phyloP scores from a whole-genome alignment of 164 flowering plant genomes.

The Umbilicus rupestris region DNA sequence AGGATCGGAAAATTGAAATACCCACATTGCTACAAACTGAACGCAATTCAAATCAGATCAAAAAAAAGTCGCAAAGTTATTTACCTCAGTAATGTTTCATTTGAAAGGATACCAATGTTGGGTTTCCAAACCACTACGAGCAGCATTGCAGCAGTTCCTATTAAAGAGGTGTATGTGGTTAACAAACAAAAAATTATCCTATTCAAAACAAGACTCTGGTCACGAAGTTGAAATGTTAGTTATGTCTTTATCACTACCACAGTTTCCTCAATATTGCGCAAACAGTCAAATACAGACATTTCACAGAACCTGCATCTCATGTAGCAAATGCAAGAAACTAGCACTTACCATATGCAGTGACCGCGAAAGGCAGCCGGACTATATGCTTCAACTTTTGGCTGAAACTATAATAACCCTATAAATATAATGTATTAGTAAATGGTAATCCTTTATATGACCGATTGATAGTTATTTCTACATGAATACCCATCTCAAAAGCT shows the following conservation, averaged over 20 bases:
- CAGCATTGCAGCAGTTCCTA: constrained; percentile 86
- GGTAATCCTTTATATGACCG: not conserved
- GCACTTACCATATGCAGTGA: constrained; percentile 70
- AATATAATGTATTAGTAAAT: constrained; percentile 10
- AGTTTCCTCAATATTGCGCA: not conserved
- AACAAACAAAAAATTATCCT: not conserved
- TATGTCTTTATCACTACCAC: too few species aligned
- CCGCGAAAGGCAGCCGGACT: constrained; percentile 80
- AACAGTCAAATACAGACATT: too few species aligned
- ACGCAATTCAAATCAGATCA: not conserved
- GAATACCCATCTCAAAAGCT: not conserved
- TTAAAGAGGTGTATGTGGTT: not conserved
- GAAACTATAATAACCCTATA: constrained; percentile 88
- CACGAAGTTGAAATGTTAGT: not conserved
- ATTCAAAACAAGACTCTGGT: not conserved
- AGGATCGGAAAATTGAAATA: not conserved
- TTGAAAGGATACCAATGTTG: constrained; percentile 46
- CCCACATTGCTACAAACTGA: not conserved
- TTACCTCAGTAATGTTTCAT: constrained; percentile 49
- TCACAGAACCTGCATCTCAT: not conserved
- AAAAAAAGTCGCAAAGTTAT: not conserved
- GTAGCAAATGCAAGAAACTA: not conserved
- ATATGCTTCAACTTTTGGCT: constrained; percentile 96
- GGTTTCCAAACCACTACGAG: constrained; percentile 82
- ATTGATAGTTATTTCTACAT: not conserved